Percentiles rank a stretch among this genome's conserved stretches.
Conservation (phyloP, 2,329 filamentous ascomycete species). For the Ascomycota sp. region DNA sequence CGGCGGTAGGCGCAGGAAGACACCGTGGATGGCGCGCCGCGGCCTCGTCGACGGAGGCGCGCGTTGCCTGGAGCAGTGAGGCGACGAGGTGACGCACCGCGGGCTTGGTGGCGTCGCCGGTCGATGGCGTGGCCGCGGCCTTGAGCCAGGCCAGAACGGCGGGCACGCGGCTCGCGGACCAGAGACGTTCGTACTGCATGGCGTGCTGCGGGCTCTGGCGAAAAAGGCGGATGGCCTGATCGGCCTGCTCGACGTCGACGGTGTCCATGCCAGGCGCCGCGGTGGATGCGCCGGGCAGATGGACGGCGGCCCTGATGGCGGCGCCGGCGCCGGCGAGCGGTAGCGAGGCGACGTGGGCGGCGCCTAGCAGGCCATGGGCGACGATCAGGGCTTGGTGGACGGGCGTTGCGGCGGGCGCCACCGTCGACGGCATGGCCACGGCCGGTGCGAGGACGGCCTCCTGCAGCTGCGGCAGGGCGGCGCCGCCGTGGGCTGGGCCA, state of each 20-base stretch:
- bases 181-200: constrained; percentile 50
- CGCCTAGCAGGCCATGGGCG: constrained; percentile 49
- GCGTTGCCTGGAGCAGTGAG: constrained; percentile 40
- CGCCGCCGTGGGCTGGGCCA: constrained; percentile 10
- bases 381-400: constrained; percentile 68
- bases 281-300: constrained; percentile 27
- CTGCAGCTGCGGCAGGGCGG: constrained; percentile 22
- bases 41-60: constrained; percentile 29
- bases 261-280: constrained; percentile 24
- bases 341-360: constrained; percentile 29
- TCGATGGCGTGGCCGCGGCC: constrained; percentile 17
- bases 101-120: constrained; percentile 33
- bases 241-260: constrained; percentile 44
- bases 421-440: constrained; percentile 48
- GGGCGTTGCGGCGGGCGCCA: constrained; percentile 52
- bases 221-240: constrained; percentile 43
- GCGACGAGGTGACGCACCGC: constrained; percentile 45
- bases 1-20: constrained; percentile 10
- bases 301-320: constrained; percentile 33
- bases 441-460: constrained; percentile 57
- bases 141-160: constrained; percentile 46
- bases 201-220: constrained; percentile 50
- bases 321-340: constrained; percentile 16
- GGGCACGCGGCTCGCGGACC: constrained; percentile 53
- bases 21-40: constrained; percentile 3